These are phyloP conservation scores for Artomyces pyxidatus DNA, from an alignment of 768 basidiomycete species.

Conservation along the genomic window DNA sequence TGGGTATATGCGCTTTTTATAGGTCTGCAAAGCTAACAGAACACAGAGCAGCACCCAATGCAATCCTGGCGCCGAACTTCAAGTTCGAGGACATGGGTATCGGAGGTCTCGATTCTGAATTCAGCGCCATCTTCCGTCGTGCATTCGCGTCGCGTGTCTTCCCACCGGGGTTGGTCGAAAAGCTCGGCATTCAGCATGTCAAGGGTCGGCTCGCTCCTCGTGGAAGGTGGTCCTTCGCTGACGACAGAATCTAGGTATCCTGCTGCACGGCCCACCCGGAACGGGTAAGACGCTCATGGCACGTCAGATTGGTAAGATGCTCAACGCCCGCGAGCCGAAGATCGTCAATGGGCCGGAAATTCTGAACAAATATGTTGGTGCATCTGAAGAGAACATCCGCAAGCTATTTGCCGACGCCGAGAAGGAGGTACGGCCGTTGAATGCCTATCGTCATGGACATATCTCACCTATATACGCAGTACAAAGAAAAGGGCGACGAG, in stretches of 20 bases:
- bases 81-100: slow-evolving; percentile 99
- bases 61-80: slow-evolving; percentile 95
- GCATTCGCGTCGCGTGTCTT: slow-evolving; percentile 99
- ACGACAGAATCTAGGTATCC: slow-evolving; percentile 85
- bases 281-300: slow-evolving; percentile 99
- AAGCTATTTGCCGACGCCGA: slow-evolving; percentile 98
- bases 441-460: neutral
- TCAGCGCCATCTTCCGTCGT: slow-evolving; percentile 93
- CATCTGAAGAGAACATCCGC: slow-evolving; percentile 94
- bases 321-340: slow-evolving; percentile 96
- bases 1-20: slow-evolving; percentile 21
- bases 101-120: slow-evolving; percentile 93
- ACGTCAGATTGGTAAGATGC: slow-evolving; percentile 97
- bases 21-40: slow-evolving; percentile 8
- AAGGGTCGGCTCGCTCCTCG: slow-evolving; percentile 87
- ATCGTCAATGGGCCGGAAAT: slow-evolving; percentile 98
- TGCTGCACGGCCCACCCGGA: slow-evolving; percentile 93
- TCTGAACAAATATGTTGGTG: slow-evolving; percentile 94
- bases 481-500: slow-evolving; percentile 95
- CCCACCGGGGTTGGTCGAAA: slow-evolving; percentile 92
- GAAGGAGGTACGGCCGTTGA: slow-evolving; percentile 61
- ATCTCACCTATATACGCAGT: slow-evolving; percentile 37
- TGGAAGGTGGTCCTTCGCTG: no score
- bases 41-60: slow-evolving; percentile 77
- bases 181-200: slow-evolving; percentile 95